Percentiles rank a stretch among this genome's conserved stretches.
These are phyloP conservation scores for Globisporangium megalacanthum DNA, from an alignment of 352 stramenopile genomes.

Conservation along the genomic window DNA sequence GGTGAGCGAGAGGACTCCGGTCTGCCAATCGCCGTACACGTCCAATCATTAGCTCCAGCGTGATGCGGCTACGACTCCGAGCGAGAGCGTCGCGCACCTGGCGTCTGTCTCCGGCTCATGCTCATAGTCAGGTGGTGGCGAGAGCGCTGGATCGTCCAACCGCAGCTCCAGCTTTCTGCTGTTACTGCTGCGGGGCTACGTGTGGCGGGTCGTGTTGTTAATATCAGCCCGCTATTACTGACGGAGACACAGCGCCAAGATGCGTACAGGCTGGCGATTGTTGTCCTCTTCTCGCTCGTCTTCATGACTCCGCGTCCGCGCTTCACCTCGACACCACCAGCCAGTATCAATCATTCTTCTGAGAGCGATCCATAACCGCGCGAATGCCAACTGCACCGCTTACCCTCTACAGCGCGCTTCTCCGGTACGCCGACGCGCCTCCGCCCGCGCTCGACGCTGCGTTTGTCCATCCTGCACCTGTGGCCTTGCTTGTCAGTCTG, in stretches of 20 bases:
- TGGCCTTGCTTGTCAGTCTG: not conserved
- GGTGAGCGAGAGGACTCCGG: slow-evolving; percentile 12
- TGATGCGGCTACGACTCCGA: not conserved
- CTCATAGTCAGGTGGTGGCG: slow-evolving; percentile 31
- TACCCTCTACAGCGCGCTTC: not conserved
- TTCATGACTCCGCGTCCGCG: not conserved
- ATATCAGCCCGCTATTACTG: no score
- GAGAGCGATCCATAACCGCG: no score
- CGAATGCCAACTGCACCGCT: no score
- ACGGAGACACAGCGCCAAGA: not conserved
- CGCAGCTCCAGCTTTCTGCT: slow-evolving; percentile 29
- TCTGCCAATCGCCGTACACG: not conserved
- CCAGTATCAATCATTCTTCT: not conserved
- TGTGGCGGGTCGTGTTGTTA: not conserved
- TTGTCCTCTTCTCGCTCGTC: slow-evolving; percentile 21
- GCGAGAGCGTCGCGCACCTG: slow-evolving; percentile 12
- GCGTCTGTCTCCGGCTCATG: slow-evolving; percentile 20
- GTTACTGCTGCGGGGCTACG: not conserved
- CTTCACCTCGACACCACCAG: not conserved
- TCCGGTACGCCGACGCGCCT: slow-evolving; percentile 2
- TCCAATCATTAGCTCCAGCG: slow-evolving; percentile 2
- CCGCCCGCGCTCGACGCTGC: slow-evolving; percentile 3
- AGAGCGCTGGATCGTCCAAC: slow-evolving; percentile 36
- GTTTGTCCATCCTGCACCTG: slow-evolving; percentile 7
- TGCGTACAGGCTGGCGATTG: not conserved